phyloP scores from a whole-genome alignment of 2,329 filamentous ascomycete species.

The Dothistroma septosporum region DNA sequence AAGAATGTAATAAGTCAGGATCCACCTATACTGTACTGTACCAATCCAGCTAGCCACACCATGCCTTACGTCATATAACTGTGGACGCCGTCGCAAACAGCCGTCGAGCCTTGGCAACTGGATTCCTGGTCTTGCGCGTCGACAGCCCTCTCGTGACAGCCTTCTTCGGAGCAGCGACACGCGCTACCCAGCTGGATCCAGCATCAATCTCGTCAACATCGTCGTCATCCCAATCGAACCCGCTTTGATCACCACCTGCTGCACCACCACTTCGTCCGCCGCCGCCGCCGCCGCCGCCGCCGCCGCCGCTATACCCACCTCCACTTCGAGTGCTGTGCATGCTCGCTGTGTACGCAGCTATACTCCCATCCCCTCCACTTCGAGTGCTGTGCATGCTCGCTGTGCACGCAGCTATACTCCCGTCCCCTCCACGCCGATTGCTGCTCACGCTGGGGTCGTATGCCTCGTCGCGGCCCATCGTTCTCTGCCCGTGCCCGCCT shows the following conservation, averaged over 20 bases:
- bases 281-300: background rate
- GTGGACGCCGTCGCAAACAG: slow-evolving; percentile 27
- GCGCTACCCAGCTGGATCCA: slow-evolving; percentile 21
- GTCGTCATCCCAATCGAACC: slow-evolving; percentile 18
- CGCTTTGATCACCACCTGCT: slow-evolving; percentile 5
- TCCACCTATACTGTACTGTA: too few species aligned
- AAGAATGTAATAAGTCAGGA: background rate
- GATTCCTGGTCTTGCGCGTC: slow-evolving; percentile 15
- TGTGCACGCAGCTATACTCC: background rate
- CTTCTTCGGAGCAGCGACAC: slow-evolving; percentile 10
- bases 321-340: slow-evolving; percentile 4
- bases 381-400: slow-evolving; percentile 6
- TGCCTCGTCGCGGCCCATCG: background rate
- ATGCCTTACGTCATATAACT: slow-evolving; percentile 17
- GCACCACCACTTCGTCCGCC: background rate
- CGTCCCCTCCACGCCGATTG: background rate
- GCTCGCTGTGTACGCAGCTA: slow-evolving; percentile 1
- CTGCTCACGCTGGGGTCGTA: slow-evolving; percentile 6
- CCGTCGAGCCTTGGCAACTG: slow-evolving; percentile 21
- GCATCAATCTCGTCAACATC: slow-evolving; percentile 25
- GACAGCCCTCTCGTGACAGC: slow-evolving; percentile 1
- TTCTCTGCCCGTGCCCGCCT: slow-evolving; percentile 3
- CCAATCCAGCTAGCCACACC: background rate
- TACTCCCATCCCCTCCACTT: background rate
- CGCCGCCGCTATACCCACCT: background rate